Conservation (phyloP, 768 basidiomycete genomes). For the Artomyces pyxidatus region DNA sequence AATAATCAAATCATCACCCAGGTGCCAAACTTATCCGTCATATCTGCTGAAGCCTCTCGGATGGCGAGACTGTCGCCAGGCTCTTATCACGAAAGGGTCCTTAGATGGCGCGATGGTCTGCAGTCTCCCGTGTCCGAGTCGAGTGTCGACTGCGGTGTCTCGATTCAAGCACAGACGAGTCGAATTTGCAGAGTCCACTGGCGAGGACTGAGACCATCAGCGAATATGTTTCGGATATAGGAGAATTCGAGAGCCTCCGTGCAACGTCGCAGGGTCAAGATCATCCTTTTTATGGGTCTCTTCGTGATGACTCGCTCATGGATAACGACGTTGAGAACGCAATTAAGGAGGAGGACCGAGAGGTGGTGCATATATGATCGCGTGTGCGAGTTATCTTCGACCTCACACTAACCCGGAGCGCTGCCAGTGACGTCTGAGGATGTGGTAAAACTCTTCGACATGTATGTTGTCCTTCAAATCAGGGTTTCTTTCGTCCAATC, state of each 20-base stretch:
- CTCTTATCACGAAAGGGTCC: slow-evolving; percentile 53
- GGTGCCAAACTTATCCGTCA: slow-evolving; percentile 77
- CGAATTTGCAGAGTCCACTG: slow-evolving; percentile 33
- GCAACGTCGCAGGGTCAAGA: slow-evolving; percentile 4
- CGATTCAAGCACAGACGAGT: slow-evolving; percentile 36
- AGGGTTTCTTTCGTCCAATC: not conserved
- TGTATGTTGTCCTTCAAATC: slow-evolving; percentile 38
- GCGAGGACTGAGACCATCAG: slow-evolving; percentile 12
- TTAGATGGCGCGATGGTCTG: slow-evolving; percentile 68
- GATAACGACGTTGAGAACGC: slow-evolving; percentile 6
- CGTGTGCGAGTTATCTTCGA: slow-evolving; percentile 76
- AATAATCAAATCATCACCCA: too few relatives aligned
- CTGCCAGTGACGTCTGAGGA: slow-evolving; percentile 67
- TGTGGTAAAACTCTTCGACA: slow-evolving; percentile 77
- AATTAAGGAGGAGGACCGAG: slow-evolving; percentile 24
- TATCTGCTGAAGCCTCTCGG: slow-evolving; percentile 67
- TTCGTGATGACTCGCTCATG: too few relatives aligned
- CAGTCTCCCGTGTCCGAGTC: too few relatives aligned
- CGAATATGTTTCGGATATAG: slow-evolving; percentile 37
- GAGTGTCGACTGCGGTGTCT: slow-evolving; percentile 41
- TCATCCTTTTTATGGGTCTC: slow-evolving; percentile 6
- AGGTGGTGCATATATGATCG: slow-evolving; percentile 49
- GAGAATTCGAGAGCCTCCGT: slow-evolving; percentile 22
- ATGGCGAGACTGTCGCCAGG: slow-evolving; percentile 74
- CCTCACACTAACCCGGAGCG: slow-evolving; percentile 75